Evolutionary conservation across 139 green algal genomes (phyloP).

Genomic region (Trebouxia sp.): DNA sequence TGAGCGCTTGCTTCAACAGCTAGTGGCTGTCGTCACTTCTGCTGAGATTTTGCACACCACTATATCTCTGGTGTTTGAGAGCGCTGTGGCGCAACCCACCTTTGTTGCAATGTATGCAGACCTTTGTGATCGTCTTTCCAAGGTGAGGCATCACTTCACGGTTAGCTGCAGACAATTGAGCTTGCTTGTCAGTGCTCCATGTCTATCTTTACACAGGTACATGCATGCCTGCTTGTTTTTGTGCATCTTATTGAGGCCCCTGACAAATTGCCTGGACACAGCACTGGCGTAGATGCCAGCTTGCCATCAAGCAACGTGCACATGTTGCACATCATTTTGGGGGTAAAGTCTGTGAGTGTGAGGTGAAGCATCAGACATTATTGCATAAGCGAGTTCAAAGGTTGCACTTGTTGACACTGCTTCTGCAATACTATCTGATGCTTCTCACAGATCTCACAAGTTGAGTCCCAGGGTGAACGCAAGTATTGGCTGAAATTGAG

Average conservation of each 20-base stretch:
- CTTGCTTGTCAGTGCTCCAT: background rate
- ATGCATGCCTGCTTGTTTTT: too few species aligned
- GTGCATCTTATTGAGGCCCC: too few species aligned
- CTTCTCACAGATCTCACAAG: too few species aligned
- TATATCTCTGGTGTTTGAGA: slow-evolving; percentile 97
- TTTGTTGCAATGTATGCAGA: slow-evolving; percentile 93
- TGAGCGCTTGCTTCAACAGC: slow-evolving; percentile 85
- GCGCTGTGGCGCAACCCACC: slow-evolving; percentile 94
- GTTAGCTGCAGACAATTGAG: background rate
- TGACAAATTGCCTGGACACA: too few species aligned
- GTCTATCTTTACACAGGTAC: background rate
- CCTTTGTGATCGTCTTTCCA: slow-evolving; percentile 53
- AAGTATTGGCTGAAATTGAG: too few species aligned
- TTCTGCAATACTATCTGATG: too few species aligned
- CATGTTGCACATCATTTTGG: too few species aligned
- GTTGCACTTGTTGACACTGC: too few species aligned
- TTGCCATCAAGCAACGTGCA: too few species aligned
- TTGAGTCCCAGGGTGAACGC: too few species aligned
- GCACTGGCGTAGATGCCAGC: too few species aligned
- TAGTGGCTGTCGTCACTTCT: slow-evolving; percentile 79
- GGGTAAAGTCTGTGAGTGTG: background rate
- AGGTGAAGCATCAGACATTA: background rate
- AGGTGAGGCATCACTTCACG: slow-evolving; percentile 6
- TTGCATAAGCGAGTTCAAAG: too few species aligned
- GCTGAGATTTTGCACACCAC: slow-evolving; percentile 64